These are phyloP conservation scores for Apodospora peruviana DNA, from an alignment of 495 filamentous ascomycete species.

Conservation along the genomic window DNA sequence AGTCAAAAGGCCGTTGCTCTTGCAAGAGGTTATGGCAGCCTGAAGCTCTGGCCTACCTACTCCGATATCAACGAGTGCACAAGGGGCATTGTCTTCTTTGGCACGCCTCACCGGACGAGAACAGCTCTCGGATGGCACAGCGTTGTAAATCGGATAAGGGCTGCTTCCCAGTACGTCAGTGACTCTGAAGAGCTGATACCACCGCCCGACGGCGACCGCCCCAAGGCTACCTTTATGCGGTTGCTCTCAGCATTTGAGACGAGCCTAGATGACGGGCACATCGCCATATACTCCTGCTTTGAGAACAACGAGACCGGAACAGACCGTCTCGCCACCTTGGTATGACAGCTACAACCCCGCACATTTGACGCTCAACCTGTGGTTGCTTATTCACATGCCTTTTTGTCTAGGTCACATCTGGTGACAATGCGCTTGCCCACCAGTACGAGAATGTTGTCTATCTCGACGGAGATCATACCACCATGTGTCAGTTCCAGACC, in stretches of 20 bases:
- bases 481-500: slow-evolving; percentile 4
- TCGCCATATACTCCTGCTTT: slow-evolving; percentile 5
- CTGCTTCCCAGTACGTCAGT: background rate
- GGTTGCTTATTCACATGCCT: background rate
- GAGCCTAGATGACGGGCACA: slow-evolving; percentile 4
- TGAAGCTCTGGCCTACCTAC: background rate
- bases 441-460: slow-evolving; percentile 6
- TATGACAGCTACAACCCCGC: background rate
- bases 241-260: slow-evolving; percentile 5
- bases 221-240: slow-evolving; percentile 3
- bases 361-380: background rate
- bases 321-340: slow-evolving; percentile 1
- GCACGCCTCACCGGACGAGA: slow-evolving; percentile 6
- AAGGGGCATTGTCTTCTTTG: slow-evolving; percentile 6
- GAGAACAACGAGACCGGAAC: slow-evolving; percentile 8
- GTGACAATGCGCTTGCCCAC: slow-evolving; percentile 7
- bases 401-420: slow-evolving; percentile 1
- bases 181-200: background rate
- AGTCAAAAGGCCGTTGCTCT: slow-evolving; percentile 6
- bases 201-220: background rate
- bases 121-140: slow-evolving; percentile 2
- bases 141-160: slow-evolving; percentile 1
- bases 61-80: slow-evolving; percentile 7
- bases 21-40: slow-evolving; percentile 2
- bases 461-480: slow-evolving; percentile 7